Conservation (phyloP, 805 yeast genomes). For the Nakazawaea populi region DNA sequence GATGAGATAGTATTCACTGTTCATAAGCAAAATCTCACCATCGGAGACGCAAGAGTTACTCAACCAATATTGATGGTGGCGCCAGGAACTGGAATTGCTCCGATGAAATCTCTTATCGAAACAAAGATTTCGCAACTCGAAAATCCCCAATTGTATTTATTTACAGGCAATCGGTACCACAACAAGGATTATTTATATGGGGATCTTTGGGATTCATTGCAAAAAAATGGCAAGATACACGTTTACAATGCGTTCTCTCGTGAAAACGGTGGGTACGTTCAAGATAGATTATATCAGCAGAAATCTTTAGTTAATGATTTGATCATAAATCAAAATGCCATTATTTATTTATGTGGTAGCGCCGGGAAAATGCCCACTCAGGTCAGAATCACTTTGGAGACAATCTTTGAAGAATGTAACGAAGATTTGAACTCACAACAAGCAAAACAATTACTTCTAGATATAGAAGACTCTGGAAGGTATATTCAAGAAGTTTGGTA, state of each 20-base stretch:
- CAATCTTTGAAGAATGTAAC: constrained; percentile 43
- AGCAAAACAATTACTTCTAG: constrained; percentile 45
- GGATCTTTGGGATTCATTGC: constrained; percentile 41
- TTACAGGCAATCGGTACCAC: constrained; percentile 68
- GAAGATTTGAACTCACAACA: constrained; percentile 33
- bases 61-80: constrained; percentile 67
- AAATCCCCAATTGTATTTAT: constrained; percentile 39
- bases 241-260: constrained; percentile 45
- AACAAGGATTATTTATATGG: constrained; percentile 66
- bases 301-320: constrained; percentile 43
- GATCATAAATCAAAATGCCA: constrained; percentile 48
- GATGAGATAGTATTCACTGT: constrained; percentile 49
- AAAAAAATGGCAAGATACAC: constrained; percentile 21
- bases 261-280: constrained; percentile 65
- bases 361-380: constrained; percentile 92
- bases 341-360: constrained; percentile 83
- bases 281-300: constrained; percentile 56
- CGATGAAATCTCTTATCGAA: constrained; percentile 69
- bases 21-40: constrained; percentile 37
- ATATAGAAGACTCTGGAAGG: constrained; percentile 57
- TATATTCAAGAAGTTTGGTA: constrained; percentile 92
- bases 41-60: constrained; percentile 16
- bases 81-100: constrained; percentile 97
- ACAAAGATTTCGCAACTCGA: constrained; percentile 19
- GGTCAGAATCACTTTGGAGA: constrained; percentile 74